Evolutionary conservation across 257 asterid species (phyloP).

Genomic region (Solanum commersonii): DNA sequence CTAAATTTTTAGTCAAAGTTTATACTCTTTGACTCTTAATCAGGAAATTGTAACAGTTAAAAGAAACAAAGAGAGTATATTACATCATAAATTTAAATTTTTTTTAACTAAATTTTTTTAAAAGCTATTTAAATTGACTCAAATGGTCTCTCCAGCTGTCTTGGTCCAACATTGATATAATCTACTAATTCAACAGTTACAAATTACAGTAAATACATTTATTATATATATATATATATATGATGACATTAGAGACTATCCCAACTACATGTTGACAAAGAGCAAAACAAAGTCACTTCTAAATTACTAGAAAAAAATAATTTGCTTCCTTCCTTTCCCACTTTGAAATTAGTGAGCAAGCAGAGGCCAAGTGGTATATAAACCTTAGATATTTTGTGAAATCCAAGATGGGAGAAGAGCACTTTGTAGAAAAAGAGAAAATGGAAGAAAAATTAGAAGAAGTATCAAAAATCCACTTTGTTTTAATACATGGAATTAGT

Average conservation of each 20-base stretch:
- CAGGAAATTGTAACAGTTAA: background rate
- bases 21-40: too few species aligned
- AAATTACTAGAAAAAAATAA: background rate
- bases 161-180: background rate
- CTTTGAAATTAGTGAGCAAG: background rate
- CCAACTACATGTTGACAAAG: background rate
- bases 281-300: background rate
- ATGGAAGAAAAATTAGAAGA: background rate
- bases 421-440: background rate
- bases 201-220: background rate
- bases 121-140: background rate
- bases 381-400: background rate
- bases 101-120: background rate
- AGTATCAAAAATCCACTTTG: conserved; percentile 31
- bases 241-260: background rate
- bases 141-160: background rate
- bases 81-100: background rate
- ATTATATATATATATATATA: background rate
- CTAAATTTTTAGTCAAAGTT: too few species aligned
- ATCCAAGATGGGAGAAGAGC: conserved; percentile 1
- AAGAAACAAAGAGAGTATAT: background rate
- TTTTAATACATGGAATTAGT: conserved; percentile 48
- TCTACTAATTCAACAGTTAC: background rate
- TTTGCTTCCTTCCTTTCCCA: background rate
- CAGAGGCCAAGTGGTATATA: background rate